Evolutionary conservation across 805 yeast species (phyloP).

Genomic region (Lipomyces anomalus): DNA sequence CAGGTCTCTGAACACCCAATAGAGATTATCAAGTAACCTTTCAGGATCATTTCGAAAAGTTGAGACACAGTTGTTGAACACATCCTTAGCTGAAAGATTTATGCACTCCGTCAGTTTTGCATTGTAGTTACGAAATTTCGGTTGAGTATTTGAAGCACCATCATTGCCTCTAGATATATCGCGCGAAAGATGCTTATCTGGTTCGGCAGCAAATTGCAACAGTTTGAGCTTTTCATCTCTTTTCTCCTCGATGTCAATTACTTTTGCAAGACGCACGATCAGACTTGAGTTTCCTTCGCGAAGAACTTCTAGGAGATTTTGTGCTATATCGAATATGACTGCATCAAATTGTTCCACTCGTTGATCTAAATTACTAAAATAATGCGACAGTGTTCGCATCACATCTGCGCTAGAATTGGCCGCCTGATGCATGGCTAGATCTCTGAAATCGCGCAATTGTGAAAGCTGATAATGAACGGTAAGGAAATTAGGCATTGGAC

Average conservation of each 20-base stretch:
- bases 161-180: constrained; percentile 8
- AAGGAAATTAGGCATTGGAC: constrained; percentile 49
- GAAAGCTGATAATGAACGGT: constrained; percentile 65
- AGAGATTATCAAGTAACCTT: constrained; percentile 61
- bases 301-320: constrained; percentile 64
- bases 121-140: constrained; percentile 12
- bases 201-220: constrained; percentile 9
- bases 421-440: constrained; percentile 59
- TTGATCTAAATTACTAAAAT: constrained; percentile 46
- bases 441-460: constrained; percentile 69
- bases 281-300: constrained; percentile 63
- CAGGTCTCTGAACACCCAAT: constrained; percentile 81
- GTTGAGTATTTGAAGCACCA: background rate
- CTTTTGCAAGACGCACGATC: constrained; percentile 65
- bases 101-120: constrained; percentile 17
- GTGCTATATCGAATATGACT: constrained; percentile 58
- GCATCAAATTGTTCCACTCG: constrained; percentile 56
- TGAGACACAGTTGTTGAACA: constrained; percentile 60
- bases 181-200: constrained; percentile 8
- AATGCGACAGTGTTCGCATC: constrained; percentile 47
- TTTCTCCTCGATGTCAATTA: constrained; percentile 72
- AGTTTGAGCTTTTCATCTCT: constrained; percentile 57
- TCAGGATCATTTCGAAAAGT: constrained; percentile 46
- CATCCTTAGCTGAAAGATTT: constrained; percentile 48
- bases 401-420: constrained; percentile 50